phyloP scores from a whole-genome alignment of 2,329 filamentous ascomycete species.

The Pyrenophora tritici-repentis region DNA sequence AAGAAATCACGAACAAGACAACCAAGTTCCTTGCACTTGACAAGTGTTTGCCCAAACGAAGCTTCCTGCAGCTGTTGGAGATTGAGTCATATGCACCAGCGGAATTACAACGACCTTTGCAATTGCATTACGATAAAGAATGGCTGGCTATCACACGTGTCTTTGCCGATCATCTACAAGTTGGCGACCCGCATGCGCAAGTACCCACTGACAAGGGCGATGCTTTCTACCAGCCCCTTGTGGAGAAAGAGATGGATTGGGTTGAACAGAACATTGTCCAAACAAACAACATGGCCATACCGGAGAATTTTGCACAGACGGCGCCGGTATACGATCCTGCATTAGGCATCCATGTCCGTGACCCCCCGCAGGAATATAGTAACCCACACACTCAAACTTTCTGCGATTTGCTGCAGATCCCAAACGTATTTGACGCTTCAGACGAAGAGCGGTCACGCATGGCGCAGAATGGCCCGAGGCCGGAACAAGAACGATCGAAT shows the following conservation, averaged over 20 bases:
- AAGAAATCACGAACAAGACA: conserved; percentile 74
- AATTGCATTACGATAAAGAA: conserved; percentile 83
- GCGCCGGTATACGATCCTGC: conserved; percentile 71
- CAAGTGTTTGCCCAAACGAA: conserved; percentile 79
- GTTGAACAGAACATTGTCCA: conserved; percentile 75
- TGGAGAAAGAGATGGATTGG: conserved; percentile 77
- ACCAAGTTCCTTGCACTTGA: conserved; percentile 89
- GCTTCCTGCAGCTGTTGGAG: conserved; percentile 81
- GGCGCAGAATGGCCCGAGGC: conserved; percentile 39
- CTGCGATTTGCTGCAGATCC: conserved; percentile 76
- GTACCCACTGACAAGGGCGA: conserved; percentile 69
- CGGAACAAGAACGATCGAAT: conserved; percentile 32
- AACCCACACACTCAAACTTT: conserved; percentile 86
- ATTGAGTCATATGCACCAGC: conserved; percentile 30
- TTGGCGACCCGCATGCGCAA: conserved; percentile 62
- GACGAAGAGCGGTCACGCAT: conserved; percentile 64
- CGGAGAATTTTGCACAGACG: conserved; percentile 76
- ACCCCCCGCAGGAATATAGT: conserved; percentile 78
- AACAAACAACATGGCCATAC: conserved; percentile 67
- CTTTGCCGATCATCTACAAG: conserved; percentile 65
- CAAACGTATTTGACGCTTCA: conserved; percentile 75
- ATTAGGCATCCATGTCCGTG: conserved; percentile 60
- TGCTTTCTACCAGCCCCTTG: conserved; percentile 67
- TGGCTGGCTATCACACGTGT: conserved; percentile 93
- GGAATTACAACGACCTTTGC: conserved; percentile 55